Percentiles rank a stretch among this genome's conserved stretches.
Conservation (phyloP, 495 filamentous ascomycete species). For the Hamigera avellanea region DNA sequence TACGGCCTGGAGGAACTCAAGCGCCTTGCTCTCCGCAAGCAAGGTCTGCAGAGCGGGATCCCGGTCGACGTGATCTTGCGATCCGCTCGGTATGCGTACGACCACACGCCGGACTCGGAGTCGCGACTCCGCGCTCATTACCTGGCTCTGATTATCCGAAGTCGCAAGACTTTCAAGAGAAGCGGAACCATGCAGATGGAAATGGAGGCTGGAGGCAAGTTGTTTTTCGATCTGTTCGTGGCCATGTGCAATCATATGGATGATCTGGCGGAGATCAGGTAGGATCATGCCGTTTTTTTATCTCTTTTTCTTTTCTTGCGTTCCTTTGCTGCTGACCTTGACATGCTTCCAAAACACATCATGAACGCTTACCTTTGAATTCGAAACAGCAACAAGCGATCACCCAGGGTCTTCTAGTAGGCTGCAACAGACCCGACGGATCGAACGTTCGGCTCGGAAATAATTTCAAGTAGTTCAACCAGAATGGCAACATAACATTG, state of each 20-base stretch:
- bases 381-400: constrained; percentile 22
- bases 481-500: constrained; percentile 22
- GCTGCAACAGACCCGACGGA: constrained; percentile 6
- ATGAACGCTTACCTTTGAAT: constrained; percentile 10
- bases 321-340: constrained; percentile 11
- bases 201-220: constrained; percentile 82
- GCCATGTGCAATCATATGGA: constrained; percentile 96
- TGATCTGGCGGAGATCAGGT: constrained; percentile 60
- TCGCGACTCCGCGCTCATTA: constrained; percentile 85
- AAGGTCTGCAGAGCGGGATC: constrained; percentile 78
- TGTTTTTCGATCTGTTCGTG: constrained; percentile 96
- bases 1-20: constrained; percentile 82
- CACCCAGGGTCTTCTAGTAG: constrained; percentile 28
- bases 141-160: constrained; percentile 86
- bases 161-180: constrained; percentile 86
- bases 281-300: constrained; percentile 7
- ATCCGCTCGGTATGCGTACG: constrained; percentile 86
- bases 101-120: constrained; percentile 84
- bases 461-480: constrained; percentile 10
- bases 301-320: constrained; percentile 5
- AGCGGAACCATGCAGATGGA: constrained; percentile 96
- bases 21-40: constrained; percentile 79
- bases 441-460: neutral
- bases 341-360: neutral
- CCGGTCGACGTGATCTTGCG: constrained; percentile 77